These are phyloP conservation scores for Lactarius hengduanensis DNA, from an alignment of 768 basidiomycete genomes.

Conservation along the genomic window DNA sequence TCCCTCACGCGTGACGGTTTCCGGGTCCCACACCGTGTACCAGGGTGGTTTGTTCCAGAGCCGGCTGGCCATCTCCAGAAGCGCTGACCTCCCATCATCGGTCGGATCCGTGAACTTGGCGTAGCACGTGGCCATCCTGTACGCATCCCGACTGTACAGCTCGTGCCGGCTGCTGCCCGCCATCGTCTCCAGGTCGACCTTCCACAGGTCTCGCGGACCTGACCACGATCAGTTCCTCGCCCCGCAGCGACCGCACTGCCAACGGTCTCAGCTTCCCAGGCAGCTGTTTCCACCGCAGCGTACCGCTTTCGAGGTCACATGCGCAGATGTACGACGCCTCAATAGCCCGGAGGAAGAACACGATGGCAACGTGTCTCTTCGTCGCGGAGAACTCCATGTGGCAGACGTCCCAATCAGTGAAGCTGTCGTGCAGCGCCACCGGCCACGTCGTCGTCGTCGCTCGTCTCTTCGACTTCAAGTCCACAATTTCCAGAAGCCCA, in stretches of 20 bases:
- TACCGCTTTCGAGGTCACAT: constrained; percentile 20
- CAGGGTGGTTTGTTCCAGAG: constrained; percentile 21
- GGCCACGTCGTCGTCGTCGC: constrained; percentile 14
- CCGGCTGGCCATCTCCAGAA: constrained; percentile 18
- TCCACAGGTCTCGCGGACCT: constrained; percentile 21
- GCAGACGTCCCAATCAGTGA: constrained; percentile 18
- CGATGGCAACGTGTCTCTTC: constrained; percentile 11
- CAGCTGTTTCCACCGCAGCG: constrained; percentile 18
- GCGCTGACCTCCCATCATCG: not conserved
- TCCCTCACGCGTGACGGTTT: constrained; percentile 2
- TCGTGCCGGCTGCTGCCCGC: constrained; percentile 2
- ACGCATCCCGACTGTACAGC: constrained; percentile 17
- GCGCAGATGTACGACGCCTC: constrained; percentile 15
- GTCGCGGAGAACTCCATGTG: constrained; percentile 23
- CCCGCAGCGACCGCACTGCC: constrained; percentile 8
- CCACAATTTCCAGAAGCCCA: constrained; percentile 15
- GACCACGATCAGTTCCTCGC: constrained; percentile 18
- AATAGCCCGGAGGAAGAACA: constrained; percentile 13
- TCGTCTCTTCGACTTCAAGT: constrained; percentile 19
- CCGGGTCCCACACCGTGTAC: constrained; percentile 17
- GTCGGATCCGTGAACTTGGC: constrained; percentile 2
- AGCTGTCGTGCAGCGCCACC: constrained; percentile 20
- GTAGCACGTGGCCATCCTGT: constrained; percentile 20
- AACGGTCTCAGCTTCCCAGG: constrained; percentile 18
- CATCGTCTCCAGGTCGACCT: constrained; percentile 10